Evolutionary conservation across 495 filamentous ascomycete genomes (phyloP), one percentile per base, ranked within the genome.

Genomic region (Aspergillus mulundensis): DNA sequence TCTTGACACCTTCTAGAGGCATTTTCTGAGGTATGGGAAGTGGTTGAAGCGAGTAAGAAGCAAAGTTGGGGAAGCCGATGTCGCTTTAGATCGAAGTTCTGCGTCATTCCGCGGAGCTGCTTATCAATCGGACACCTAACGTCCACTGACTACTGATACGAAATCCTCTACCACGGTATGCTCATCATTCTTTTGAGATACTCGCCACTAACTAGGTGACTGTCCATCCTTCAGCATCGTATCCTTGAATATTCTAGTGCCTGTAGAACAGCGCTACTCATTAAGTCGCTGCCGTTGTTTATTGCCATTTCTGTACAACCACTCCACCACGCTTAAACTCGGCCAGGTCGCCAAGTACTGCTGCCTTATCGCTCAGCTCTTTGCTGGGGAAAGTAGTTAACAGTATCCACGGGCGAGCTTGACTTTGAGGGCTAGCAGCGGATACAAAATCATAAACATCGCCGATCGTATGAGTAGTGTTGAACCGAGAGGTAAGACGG

Each of bases 371-470:
- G 18, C 75, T 87, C 49, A 97, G 81, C 61, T 97, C 93, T 73
- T 91, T 96, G 70, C 86, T 96, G 2, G 95, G 94, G 70, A 97
- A 97, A 0, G 95, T 97, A 1, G 94, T 98, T 67, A 95, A 92
- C 52, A 98, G 69, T 7, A 88, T 86, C 81, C 90, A 98, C 11
- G 76, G 61, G 18, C 92, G 80, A 40, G 70, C 64, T 47, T 73
- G 77, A 55, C 82, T 79, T 11, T 72, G 73, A 0, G 86, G 70
- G 41, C 80, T 89, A 6, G 90, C 81, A 3, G 83, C 81, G 43
- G 81, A 70, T 56, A 98, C 85, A 65, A 97, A 97, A 15, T 79
- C 74, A 66, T 97, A 97, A 23, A 98, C 85, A 62, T 97, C 90
- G 23, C 88, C 90, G 53, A 98, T 82, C 0, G 92, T 97, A 60